Base-by-base conservation (phyloP, 2,329 filamentous ascomycete species). In the Colletotrichum agaves region DNA sequence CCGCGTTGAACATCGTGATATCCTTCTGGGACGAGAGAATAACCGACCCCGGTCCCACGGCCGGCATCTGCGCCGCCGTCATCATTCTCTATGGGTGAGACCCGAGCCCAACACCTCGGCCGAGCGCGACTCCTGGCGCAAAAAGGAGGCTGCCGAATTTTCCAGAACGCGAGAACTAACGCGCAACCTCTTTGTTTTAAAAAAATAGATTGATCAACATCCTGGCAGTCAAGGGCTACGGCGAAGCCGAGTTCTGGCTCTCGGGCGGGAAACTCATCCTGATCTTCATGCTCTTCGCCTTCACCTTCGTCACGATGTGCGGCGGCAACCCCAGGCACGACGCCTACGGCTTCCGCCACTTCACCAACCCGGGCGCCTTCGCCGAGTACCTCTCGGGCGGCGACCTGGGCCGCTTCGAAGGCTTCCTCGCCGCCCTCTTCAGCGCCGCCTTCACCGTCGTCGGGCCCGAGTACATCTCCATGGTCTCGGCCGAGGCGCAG, bases 351-450 rank as follows among this genome's bases (percentile, higher is more conserved):
- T 73, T 72, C 63, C 47, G 61, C 5, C 67, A 72, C 60, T 72
- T 61, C 55, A 37, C 52, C 8, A 52, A 60, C 19, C 58, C 65
- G 39, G 73, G 73, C n/a, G 52, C 61, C 8, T 67, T 67, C 21
- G 61, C 66, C 11, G 39, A 53, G 2, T 69, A 68, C 43, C 55
- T 63, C 19, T 64, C 61, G 3, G 41, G 80, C 0, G 90, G 90
- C 4, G 74, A 83, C 44, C 81, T 91, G 0, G 92, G 92, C 41
- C 85, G 85, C 56, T 93, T 91, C 73, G 83, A 93, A 19, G 91
- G 91, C 2, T 93, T 93, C 74, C 80, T 93, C 33, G 85, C 87
- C 64, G 90, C 88, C 63, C 78, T 92, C 49, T 91, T 91, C 75
- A 86, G 87, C 69, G 89, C 88, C 15, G 82, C 83, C 63, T 91